Evolutionary conservation across 768 basidiomycete genomes (phyloP), one percentile per base, ranked within the genome.

Genomic region (Pleurotus citrinopileatus): DNA sequence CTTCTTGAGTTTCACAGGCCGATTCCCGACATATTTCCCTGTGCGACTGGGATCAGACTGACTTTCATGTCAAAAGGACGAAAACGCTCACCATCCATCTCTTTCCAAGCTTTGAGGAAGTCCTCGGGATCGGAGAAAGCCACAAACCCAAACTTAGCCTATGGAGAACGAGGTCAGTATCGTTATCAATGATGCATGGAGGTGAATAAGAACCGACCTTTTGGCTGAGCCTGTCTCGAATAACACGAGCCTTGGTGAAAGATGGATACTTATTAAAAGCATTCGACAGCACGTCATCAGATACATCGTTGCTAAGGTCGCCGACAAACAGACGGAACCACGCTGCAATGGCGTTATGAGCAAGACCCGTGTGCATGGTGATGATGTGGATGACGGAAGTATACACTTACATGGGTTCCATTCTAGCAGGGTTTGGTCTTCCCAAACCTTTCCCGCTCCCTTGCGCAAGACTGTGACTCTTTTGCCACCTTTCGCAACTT

Each of bases 311-410:
- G 63, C 94, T 96, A 29, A 98, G 80, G 69, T 99, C 96, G 37
- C 97, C 97, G 19, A 98, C 94, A 64, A 99, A 99, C 37, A 99
- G 73, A 25, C 97, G 84, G 74, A 96, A 99, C 95, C 95, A 98
- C 12, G 91, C 94, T 96, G 55, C 5, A 53, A 38, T 37, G 1
- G 19, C 22, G 27, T 5, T 15, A 17, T 10, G 40, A 38, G 0
- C 62, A 26, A 61, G 58, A 61, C 37, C 53, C 57, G 42, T 28
- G 55, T 28, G 13, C 51, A 15, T 22, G 6, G 20, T 32, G 8
- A 44, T 43, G 44, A n/a, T 52, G 46, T 2, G 1, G n/a, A n/a
- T n/a, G n/a, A n/a, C n/a, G n/a, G n/a, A n/a, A n/a, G n/a, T n/a
- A n/a, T n/a, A n/a, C n/a, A 78, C 91, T 60, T 65, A 97, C 95